Evolutionary conservation across 257 asterid species (phyloP), one percentile per base, ranked within the genome.

Genomic region (Solanum paucissectum): DNA sequence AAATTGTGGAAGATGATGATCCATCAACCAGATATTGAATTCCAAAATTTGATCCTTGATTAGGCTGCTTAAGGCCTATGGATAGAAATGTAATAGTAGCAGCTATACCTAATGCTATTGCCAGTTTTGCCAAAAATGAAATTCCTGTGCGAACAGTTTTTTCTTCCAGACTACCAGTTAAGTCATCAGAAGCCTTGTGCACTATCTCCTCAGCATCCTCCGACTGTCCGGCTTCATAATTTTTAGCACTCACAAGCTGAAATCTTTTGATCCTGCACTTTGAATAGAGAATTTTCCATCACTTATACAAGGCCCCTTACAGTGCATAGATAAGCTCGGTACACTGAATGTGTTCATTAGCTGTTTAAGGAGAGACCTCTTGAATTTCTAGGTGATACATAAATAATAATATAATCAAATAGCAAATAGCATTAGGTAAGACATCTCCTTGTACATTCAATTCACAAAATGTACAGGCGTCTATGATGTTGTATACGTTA

Each of bases 41-140:
- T 66, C 95, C 96, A 89, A 76, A 86, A 14, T 92, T 83, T 44
- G 93, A 89, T 88, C 93, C 95, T 90, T 88, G 92, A 87, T 88
- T 92, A 89, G 93, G 89, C 58, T 88, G 92, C 79, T 91, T 93
- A 42, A 92, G 71, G 88, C 90, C 85, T 89, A 92, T 85, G 73
- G 95, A 92, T 60, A 93, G 52, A 82, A 94, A 73, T 32, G 98
- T 93, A 77, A 94, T 85, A 74, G 92, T 91, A 87, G 93, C 94
- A 89, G 98, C 97, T 88, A 96, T 76, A 86, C 94, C 98, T 87
- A 96, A 83, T 87, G 90, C 83, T 64, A 95, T 91, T 46, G 94
- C 96, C 82, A 95, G 82, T 90, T 87, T 95, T n/a, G 93, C 90
- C 69, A 95, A 93, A 90, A 96, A 91, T 27, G 95, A 88, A 86